Evolutionary conservation across 2,329 filamentous ascomycete genomes (phyloP), one percentile per base, ranked within the genome.

Genomic region (Colletotrichum graminicola): DNA sequence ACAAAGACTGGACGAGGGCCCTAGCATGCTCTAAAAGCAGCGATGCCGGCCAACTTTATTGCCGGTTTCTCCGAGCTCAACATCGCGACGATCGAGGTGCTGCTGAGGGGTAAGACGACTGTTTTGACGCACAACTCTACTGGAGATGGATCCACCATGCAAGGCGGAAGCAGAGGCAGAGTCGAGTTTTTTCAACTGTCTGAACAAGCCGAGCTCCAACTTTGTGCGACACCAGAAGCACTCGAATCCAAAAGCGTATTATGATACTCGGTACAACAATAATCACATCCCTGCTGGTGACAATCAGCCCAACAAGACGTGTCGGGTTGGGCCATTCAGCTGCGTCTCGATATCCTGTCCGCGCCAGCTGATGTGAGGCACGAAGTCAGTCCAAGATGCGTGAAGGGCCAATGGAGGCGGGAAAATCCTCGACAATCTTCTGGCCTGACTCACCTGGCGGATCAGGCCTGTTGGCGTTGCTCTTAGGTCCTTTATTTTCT

Each of bases 351-450:
- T 66, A 55, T 57, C 21, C 41, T 52, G n/a, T 62, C 49, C 4
- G 23, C 59, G 34, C 59, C 47, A 66, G 55, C 62, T 45, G 62
- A 66, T 41, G 29, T 59, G 51, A 70, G 55, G 62, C 36, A 70
- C 36, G 47, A 54, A 41, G 39, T 41, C 39, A 41, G 4, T 41
- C 39, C 39, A 41, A 41, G 39, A 41, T 18, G 14, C 39, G 39
- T 41, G 14, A 41, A 41, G 39, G 14, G 11, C 39, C 39, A 36
- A 57, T 67, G 51, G 43, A 63, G 67, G 57, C 64, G 64, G 64
- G 26, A 67, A 67, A 67, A 39, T 68, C 62, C 64, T 65, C 69
- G 63, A 68, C 62, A 65, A 67, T 59, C 29, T 64, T 60, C 18
- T 51, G 52, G 60, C 43, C 43, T 74, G 68, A 67, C 68, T 67